Conservation (phyloP, 805 yeast species). For the Ogataea methylovora region DNA sequence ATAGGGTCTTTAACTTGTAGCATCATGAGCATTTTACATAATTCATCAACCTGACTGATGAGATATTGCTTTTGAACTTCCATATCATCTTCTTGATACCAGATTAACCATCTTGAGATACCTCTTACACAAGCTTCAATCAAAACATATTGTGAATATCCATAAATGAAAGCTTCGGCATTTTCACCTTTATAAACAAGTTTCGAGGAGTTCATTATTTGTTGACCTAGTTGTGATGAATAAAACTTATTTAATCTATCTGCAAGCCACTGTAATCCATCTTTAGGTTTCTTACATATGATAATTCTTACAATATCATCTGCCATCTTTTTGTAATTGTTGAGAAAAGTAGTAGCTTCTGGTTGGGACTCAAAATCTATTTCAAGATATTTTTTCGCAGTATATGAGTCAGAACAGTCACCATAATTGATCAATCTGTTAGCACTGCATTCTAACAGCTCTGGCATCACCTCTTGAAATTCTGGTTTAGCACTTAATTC, state of each 20-base stretch:
- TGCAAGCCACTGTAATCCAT: slow-evolving; percentile 77
- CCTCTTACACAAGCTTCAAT: slow-evolving; percentile 91
- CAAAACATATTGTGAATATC: slow-evolving; percentile 74
- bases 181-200: slow-evolving; percentile 49
- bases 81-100: slow-evolving; percentile 62
- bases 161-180: slow-evolving; percentile 63
- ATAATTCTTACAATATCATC: slow-evolving; percentile 88
- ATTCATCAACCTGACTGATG: slow-evolving; percentile 50
- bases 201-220: slow-evolving; percentile 47
- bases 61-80: slow-evolving; percentile 46
- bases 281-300: slow-evolving; percentile 79
- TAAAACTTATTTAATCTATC: slow-evolving; percentile 65
- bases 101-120: slow-evolving; percentile 88
- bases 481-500: slow-evolving; percentile 53
- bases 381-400: slow-evolving; percentile 61
- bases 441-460: slow-evolving; percentile 67
- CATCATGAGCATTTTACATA: slow-evolving; percentile 68
- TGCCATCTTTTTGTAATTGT: slow-evolving; percentile 72
- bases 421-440: slow-evolving; percentile 70
- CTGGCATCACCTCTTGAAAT: slow-evolving; percentile 52
- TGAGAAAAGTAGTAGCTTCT: slow-evolving; percentile 68
- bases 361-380: slow-evolving; percentile 84
- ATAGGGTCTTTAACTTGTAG: slow-evolving; percentile 76
- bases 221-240: slow-evolving; percentile 58
- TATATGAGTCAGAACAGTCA: slow-evolving; percentile 56